Conservation (phyloP, 2,329 filamentous ascomycete genomes). For the Trichoderma asperellum region DNA sequence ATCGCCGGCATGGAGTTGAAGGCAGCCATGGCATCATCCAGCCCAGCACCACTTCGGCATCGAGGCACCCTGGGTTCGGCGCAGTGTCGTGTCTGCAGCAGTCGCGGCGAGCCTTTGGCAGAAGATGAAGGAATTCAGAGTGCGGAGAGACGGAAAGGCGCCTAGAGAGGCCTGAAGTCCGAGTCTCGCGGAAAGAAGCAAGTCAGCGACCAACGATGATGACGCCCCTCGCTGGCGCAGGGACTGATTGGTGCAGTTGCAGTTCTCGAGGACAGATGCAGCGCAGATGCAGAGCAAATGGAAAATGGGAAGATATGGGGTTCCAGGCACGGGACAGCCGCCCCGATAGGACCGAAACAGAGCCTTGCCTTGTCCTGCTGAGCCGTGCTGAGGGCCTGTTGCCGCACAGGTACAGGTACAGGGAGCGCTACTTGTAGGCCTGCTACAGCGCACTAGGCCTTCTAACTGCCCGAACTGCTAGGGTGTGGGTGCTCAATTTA, state of each 20-base stretch:
- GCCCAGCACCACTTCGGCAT: constrained; percentile 40
- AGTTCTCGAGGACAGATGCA: constrained; percentile 1
- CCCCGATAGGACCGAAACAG: constrained; percentile 27
- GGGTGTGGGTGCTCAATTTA: background rate
- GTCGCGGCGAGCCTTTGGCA: background rate
- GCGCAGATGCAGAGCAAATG: constrained; percentile 1
- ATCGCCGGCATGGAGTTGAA: constrained; percentile 61
- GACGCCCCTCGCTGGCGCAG: constrained; percentile 15
- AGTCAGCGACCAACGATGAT: background rate
- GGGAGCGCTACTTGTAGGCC: constrained; percentile 6
- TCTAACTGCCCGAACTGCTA: background rate
- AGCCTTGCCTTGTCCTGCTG: constrained; percentile 15
- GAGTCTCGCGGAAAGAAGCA: background rate
- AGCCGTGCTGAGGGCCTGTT: constrained; percentile 2
- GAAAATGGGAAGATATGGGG: constrained; percentile 22
- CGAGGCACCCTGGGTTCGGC: constrained; percentile 27
- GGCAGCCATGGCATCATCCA: constrained; percentile 59
- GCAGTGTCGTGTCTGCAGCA: background rate
- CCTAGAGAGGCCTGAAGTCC: background rate
- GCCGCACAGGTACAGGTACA: background rate
- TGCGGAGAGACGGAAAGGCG: background rate
- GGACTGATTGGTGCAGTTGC: constrained; percentile 9
- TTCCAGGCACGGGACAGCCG: constrained; percentile 20
- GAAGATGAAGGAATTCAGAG: background rate
- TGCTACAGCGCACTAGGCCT: background rate